A percentile compares a stretch with the other conserved stretches of the same genome.
Evolutionary conservation across 2,329 filamentous ascomycete genomes (phyloP).

Genomic region (Fusarium torulosum): DNA sequence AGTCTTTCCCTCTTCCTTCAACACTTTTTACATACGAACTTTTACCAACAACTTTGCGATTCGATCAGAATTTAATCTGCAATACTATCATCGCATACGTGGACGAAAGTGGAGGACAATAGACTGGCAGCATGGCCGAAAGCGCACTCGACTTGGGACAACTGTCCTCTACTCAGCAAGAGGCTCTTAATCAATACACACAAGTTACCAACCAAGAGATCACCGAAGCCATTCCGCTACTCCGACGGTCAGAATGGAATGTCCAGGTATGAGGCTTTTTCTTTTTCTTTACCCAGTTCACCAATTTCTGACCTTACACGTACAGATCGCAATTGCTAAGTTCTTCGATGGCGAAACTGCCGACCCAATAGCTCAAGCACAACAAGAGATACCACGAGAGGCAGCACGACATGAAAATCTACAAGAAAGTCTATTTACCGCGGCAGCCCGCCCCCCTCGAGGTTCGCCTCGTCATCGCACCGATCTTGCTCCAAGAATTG

Average conservation of each 20-base stretch:
- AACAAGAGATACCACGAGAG: conserved; percentile 72
- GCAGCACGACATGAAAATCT: conserved; percentile 80
- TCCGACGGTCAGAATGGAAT: conserved; percentile 95
- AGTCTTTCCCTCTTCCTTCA: neutral
- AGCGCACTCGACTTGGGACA: conserved; percentile 68
- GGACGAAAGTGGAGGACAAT: conserved; percentile 1
- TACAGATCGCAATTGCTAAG: conserved; percentile 91
- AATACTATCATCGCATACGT: neutral
- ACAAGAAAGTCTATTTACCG: conserved; percentile 67
- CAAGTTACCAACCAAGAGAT: conserved; percentile 87
- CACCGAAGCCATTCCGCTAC: conserved; percentile 79
- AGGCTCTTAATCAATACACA: conserved; percentile 87
- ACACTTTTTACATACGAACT: neutral
- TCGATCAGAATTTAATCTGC: neutral
- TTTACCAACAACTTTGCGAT: neutral
- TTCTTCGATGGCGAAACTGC: conserved; percentile 97
- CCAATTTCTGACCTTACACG: conserved; percentile 14
- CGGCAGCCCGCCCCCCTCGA: conserved; percentile 40
- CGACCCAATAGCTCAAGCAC: conserved; percentile 82
- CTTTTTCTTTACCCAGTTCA: neutral
- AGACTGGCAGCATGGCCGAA: conserved; percentile 51
- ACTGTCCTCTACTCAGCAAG: conserved; percentile 82
- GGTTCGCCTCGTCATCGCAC: conserved; percentile 52
- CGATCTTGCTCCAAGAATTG: conserved; percentile 85
- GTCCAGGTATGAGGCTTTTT: conserved; percentile 73